Percentiles rank a stretch among this genome's conserved stretches.
phyloP scores from a whole-genome alignment of 106 monocot species.

The Alisma plantagoaquatica region DNA sequence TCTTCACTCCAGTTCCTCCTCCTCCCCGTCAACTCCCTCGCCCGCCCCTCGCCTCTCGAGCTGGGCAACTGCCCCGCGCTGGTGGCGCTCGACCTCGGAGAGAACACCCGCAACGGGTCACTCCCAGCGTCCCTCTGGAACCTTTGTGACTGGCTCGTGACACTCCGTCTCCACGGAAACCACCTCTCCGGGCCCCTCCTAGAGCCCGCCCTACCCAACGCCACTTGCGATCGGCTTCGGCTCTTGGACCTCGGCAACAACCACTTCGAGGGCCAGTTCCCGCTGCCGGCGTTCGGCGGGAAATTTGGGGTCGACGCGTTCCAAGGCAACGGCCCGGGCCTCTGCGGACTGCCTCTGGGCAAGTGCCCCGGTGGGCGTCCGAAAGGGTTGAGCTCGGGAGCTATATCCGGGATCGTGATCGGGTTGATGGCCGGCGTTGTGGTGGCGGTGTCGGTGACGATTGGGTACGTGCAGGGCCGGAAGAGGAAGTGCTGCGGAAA shows the following conservation, averaged over 20 bases:
- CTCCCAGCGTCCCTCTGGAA: constrained; percentile 82
- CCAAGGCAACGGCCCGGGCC: constrained; percentile 33
- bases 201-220: constrained; percentile 26
- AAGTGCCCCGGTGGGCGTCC: constrained; percentile 25
- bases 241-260: constrained; percentile 50
- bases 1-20: constrained; percentile 42
- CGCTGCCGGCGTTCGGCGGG: constrained; percentile 24
- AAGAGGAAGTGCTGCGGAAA: constrained; percentile 22
- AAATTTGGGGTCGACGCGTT: constrained; percentile 39
- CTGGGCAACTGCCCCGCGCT: constrained; percentile 67
- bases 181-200: constrained; percentile 49
- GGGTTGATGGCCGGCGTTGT: constrained; percentile 69
- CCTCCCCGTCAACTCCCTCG: constrained; percentile 53
- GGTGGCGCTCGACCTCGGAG: constrained; percentile 38
- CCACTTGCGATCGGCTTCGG: constrained; percentile 33
- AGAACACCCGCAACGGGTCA: constrained; percentile 34
- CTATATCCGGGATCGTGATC: constrained; percentile 62
- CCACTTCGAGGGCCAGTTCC: constrained; percentile 31
- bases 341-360: constrained; percentile 47
- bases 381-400: constrained; percentile 26
- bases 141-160: constrained; percentile 42
- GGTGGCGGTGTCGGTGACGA: constrained; percentile 46
- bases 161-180: constrained; percentile 47
- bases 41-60: constrained; percentile 57
- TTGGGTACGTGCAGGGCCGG: constrained; percentile 61